Evolutionary conservation across 306 rosid species (phyloP), one percentile per base, ranked within the genome.

Genomic region (Astragalus membranaceus): DNA sequence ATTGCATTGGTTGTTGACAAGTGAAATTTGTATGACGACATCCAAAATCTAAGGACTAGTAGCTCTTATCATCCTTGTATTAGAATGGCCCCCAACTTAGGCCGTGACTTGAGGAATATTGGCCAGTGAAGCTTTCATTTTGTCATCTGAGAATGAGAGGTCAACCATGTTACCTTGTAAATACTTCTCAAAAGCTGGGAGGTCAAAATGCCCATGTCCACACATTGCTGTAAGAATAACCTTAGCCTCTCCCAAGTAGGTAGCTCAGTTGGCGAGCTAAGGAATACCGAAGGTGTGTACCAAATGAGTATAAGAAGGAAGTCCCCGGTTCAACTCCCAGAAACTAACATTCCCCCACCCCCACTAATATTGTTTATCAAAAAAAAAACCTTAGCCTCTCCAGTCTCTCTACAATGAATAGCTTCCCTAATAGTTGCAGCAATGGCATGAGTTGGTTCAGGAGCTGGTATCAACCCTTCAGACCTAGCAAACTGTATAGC

Each of bases 341-440:
- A n/a, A n/a, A n/a, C n/a, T n/a, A n/a, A n/a, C n/a, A n/a, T n/a
- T n/a, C n/a, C n/a, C n/a, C n/a, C n/a, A n/a, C n/a, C n/a, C n/a
- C n/a, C n/a, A n/a, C n/a, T n/a, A n/a, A n/a, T n/a, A n/a, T n/a
- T n/a, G n/a, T n/a, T n/a, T n/a, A n/a, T n/a, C n/a, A n/a, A n/a
- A n/a, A n/a, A n/a, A n/a, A n/a, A n/a, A n/a, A n/a, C n/a, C n/a
- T n/a, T n/a, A n/a, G n/a, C n/a, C n/a, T 93, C 97, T 61, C 97
- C 97, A 0, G 81, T 83, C 55, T 90, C 94, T 73, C 66, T 85
- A 56, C 98, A 93, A 8, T 60, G 82, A 53, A 88, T 71, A 52
- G 98, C 97, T 82, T 93, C 98, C 67, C 94, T 84, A 26, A 93
- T 90, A 26, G 97, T 88, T 41, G 96, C 97, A 65, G 96, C 96